A percentile compares a stretch with the other conserved stretches of the same genome.
phyloP scores from a whole-genome alignment of 441 rosid species.

The Rhodomyrtus psidioides region DNA sequence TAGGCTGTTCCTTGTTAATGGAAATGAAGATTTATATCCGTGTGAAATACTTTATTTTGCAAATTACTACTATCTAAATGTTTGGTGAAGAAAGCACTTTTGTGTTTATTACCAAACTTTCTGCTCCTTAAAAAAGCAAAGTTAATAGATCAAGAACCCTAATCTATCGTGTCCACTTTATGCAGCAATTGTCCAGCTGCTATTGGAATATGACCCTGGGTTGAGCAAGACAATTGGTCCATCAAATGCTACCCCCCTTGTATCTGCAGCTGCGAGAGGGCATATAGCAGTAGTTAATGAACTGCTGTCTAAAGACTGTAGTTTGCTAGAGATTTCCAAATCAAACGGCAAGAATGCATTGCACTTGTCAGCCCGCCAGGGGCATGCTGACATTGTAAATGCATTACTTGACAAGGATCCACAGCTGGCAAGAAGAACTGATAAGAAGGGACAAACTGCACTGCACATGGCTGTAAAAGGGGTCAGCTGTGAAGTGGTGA shows the following conservation, averaged over 20 bases:
- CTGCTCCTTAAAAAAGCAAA: neutral
- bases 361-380: constrained; percentile 86
- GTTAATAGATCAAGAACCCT: neutral
- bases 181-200: constrained; percentile 75
- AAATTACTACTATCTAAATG: neutral
- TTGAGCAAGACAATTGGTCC: constrained; percentile 71
- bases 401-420: constrained; percentile 55
- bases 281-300: constrained; percentile 50
- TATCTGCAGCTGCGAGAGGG: constrained; percentile 75
- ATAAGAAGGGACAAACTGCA: constrained; percentile 93
- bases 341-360: constrained; percentile 82
- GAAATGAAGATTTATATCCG: neutral
- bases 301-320: constrained; percentile 52
- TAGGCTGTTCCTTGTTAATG: neutral
- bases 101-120: neutral
- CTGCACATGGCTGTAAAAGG: constrained; percentile 95
- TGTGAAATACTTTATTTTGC: neutral
- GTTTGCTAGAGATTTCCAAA: constrained; percentile 50
- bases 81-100: neutral
- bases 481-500: constrained; percentile 46
- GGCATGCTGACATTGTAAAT: constrained; percentile 75
- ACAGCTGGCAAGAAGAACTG: constrained; percentile 65
- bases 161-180: neutral
- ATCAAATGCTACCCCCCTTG: constrained; percentile 78
- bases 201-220: constrained; percentile 48